Percentiles rank a stretch among this genome's conserved stretches.
phyloP scores from a whole-genome alignment of 805 yeast species.

The Zygosaccharomyces rouxii region DNA sequence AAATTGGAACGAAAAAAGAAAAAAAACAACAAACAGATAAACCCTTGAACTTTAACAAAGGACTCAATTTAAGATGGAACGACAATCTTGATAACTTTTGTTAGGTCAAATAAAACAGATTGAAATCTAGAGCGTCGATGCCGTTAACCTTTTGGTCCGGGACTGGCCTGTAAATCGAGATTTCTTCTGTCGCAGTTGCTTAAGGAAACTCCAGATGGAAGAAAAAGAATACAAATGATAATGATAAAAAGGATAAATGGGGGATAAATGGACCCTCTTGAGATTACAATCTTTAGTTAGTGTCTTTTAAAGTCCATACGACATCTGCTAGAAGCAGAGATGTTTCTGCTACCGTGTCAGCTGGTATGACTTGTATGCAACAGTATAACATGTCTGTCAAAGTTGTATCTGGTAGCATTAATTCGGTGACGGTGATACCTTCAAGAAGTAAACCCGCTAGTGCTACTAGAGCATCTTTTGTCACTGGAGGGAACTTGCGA shows the following conservation, averaged over 20 bases:
- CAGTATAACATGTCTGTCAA: slow-evolving; percentile 24
- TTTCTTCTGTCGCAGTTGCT: not conserved
- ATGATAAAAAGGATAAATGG: too few relatives aligned
- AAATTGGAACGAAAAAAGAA: not conserved
- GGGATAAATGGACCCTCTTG: not conserved
- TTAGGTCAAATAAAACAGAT: too few relatives aligned
- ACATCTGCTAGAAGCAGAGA: slow-evolving; percentile 27
- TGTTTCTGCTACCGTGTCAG: slow-evolving; percentile 11
- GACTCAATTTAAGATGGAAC: not conserved
- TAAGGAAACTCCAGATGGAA: not conserved
- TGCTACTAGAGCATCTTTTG: slow-evolving; percentile 20
- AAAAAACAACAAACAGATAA: not conserved
- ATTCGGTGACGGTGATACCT: slow-evolving; percentile 25
- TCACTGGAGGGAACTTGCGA: slow-evolving; percentile 22
- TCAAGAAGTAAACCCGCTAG: slow-evolving; percentile 24
- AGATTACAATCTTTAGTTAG: not conserved
- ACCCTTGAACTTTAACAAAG: not conserved
- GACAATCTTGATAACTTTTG: not conserved
- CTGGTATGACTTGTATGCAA: slow-evolving; percentile 25
- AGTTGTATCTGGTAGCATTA: slow-evolving; percentile 19
- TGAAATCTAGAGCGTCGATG: too few relatives aligned
- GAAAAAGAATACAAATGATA: not conserved
- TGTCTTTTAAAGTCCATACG: slow-evolving; percentile 7
- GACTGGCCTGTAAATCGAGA: not conserved
- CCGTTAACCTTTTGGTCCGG: too few relatives aligned